Evolutionary conservation across 768 basidiomycete species (phyloP).

Genomic region (Pleurotus ostreatus): DNA sequence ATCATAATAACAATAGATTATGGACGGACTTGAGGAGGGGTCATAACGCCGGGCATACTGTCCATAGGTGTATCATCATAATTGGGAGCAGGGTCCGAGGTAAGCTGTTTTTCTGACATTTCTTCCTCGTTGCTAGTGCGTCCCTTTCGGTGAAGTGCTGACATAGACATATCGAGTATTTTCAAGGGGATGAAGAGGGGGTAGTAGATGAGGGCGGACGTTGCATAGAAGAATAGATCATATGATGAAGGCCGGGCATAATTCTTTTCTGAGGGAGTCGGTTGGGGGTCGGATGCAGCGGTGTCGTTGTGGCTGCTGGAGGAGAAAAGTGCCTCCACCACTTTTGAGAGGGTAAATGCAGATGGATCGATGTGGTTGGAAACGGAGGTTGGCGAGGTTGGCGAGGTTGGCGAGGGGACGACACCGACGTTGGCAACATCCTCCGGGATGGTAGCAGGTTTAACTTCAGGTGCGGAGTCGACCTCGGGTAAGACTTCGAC

Average conservation of each 20-base stretch:
- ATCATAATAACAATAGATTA: conserved; percentile 34
- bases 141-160: conserved; percentile 7
- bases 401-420: conserved; percentile 19
- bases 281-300: conserved; percentile 11
- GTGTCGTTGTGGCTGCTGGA: conserved; percentile 11
- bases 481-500: too few species aligned
- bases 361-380: conserved; percentile 45
- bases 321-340: conserved; percentile 28
- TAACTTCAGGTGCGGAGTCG: too few species aligned
- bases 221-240: conserved; percentile 43
- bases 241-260: conserved; percentile 36
- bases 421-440: too few species aligned
- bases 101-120: not conserved
- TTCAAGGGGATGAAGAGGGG: conserved; percentile 49
- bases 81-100: not conserved
- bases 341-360: conserved; percentile 22
- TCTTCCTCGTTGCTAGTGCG: conserved; percentile 7
- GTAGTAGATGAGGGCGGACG: conserved; percentile 41
- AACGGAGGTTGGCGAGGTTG: conserved; percentile 28
- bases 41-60: conserved; percentile 29
- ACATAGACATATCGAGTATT: conserved; percentile 22
- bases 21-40: conserved; percentile 40
- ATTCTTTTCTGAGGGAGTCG: conserved; percentile 17
- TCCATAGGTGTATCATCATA: conserved; percentile 16
- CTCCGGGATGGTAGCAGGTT: too few species aligned